phyloP scores from a whole-genome alignment of 225 moss, liverwort and hornwort species.

The Sphagnum tenellum region DNA sequence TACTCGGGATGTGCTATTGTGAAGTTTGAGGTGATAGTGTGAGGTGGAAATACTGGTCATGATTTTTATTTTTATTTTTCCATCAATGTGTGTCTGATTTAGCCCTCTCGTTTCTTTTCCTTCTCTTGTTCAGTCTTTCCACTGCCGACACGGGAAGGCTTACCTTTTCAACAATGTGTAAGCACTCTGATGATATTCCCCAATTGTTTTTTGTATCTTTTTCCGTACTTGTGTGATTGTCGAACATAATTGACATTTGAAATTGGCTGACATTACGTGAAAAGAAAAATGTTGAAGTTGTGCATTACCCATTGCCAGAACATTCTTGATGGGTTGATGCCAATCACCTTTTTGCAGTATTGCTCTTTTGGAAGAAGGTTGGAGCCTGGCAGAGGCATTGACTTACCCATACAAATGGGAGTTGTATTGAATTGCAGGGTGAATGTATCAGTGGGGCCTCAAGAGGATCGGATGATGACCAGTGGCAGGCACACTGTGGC shows the following conservation, averaged over 20 bases:
- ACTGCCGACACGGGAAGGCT: conserved; percentile 92
- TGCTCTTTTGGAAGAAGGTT: too few species aligned
- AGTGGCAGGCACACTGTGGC: conserved; percentile 95
- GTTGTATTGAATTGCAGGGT: conserved; percentile 46
- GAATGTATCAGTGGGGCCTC: conserved; percentile 92
- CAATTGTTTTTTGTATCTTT: not conserved
- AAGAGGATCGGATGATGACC: conserved; percentile 94
- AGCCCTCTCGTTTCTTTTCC: not conserved
- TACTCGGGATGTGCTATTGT: not conserved
- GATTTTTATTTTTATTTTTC: too few species aligned
- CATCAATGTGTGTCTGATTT: not conserved
- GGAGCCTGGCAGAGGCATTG: too few species aligned
- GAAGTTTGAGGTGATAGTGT: not conserved
- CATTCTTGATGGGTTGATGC: too few species aligned
- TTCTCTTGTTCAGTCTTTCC: conserved; percentile 50
- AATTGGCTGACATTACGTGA: too few species aligned
- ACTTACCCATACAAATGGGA: conserved; percentile 6
- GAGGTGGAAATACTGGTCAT: not conserved
- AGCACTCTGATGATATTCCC: conserved; percentile 2
- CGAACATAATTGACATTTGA: not conserved
- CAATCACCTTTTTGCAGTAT: too few species aligned
- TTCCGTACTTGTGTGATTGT: too few species aligned
- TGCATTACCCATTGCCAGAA: too few species aligned
- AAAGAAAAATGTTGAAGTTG: too few species aligned
- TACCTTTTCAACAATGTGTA: conserved; percentile 98